phyloP scores from a whole-genome alignment of 2,329 filamentous ascomycete species.

The Rosellinia necatrix region DNA sequence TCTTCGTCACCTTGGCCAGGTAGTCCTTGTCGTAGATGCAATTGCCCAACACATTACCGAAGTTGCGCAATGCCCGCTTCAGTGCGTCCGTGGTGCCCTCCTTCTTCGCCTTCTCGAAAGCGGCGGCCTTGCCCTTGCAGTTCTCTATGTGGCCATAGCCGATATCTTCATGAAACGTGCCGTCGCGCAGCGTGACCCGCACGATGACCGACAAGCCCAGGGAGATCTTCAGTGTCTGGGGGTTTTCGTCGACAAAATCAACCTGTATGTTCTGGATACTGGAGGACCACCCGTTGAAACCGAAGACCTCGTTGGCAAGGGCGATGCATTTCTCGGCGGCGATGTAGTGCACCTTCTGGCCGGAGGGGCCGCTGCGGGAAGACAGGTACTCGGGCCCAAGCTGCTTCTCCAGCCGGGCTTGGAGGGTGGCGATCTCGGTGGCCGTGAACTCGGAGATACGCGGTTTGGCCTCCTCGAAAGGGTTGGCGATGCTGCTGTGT shows the following conservation, averaged over 20 bases:
- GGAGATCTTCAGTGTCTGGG: slow-evolving; percentile 76
- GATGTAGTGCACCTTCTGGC: slow-evolving; percentile 88
- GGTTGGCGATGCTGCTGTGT: slow-evolving; percentile 69
- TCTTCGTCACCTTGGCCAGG: slow-evolving; percentile 82
- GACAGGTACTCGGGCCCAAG: slow-evolving; percentile 97
- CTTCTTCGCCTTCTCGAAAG: slow-evolving; percentile 98
- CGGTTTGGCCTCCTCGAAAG: slow-evolving; percentile 74
- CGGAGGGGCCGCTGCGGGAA: slow-evolving; percentile 78
- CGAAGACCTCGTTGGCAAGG: slow-evolving; percentile 46
- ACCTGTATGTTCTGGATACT: slow-evolving; percentile 94
- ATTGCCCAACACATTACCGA: slow-evolving; percentile 96
- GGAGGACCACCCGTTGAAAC: slow-evolving; percentile 73
- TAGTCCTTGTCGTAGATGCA: slow-evolving; percentile 98
- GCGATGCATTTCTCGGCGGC: slow-evolving; percentile 97
- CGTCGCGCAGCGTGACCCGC: slow-evolving; percentile 86
- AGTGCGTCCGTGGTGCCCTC: slow-evolving; percentile 94
- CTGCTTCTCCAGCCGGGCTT: slow-evolving; percentile 86
- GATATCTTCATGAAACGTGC: slow-evolving; percentile 97
- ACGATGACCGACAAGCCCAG: slow-evolving; percentile 90
- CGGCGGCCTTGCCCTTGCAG: slow-evolving; percentile 89
- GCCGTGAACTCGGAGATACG: slow-evolving; percentile 83
- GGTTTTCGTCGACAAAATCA: slow-evolving; percentile 90
- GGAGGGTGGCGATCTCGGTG: slow-evolving; percentile 85
- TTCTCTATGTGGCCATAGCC: slow-evolving; percentile 98
- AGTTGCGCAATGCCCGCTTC: slow-evolving; percentile 86